These are phyloP conservation scores for Vitellaria paradoxa DNA, from an alignment of 179 eudicot species.

Conservation along the genomic window DNA sequence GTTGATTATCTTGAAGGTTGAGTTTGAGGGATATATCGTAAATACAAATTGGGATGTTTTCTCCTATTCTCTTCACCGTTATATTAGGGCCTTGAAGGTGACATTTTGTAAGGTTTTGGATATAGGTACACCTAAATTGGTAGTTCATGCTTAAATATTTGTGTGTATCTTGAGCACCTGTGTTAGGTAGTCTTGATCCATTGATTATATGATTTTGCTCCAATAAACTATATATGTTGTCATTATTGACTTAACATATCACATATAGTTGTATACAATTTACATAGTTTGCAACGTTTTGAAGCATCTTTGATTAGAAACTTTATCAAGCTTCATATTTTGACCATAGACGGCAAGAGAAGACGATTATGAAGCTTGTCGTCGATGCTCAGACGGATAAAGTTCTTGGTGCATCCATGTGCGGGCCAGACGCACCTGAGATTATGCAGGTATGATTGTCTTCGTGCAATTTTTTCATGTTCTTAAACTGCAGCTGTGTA, in stretches of 20 bases:
- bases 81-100: no score
- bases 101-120: no score
- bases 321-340: not conserved
- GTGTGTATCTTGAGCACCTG: no score
- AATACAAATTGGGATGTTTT: not conserved
- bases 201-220: not conserved
- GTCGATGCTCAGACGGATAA: constrained; percentile 90
- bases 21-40: not conserved
- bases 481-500: not conserved
- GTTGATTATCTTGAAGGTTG: not conserved
- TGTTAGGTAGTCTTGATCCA: no score
- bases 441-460: constrained; percentile 75
- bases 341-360: constrained; percentile 76
- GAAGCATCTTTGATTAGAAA: not conserved
- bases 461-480: not conserved
- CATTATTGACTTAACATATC: not conserved
- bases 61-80: no score
- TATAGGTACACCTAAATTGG: no score
- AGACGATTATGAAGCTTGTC: constrained; percentile 86
- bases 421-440: constrained; percentile 96
- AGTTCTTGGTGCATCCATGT: constrained; percentile 98
- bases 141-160: no score
- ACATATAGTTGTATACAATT: not conserved
- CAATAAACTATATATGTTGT: not conserved
- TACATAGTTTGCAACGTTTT: not conserved